These are phyloP conservation scores for Dactylellina drechsleri DNA, from an alignment of 2,329 filamentous ascomycete species.

Conservation along the genomic window DNA sequence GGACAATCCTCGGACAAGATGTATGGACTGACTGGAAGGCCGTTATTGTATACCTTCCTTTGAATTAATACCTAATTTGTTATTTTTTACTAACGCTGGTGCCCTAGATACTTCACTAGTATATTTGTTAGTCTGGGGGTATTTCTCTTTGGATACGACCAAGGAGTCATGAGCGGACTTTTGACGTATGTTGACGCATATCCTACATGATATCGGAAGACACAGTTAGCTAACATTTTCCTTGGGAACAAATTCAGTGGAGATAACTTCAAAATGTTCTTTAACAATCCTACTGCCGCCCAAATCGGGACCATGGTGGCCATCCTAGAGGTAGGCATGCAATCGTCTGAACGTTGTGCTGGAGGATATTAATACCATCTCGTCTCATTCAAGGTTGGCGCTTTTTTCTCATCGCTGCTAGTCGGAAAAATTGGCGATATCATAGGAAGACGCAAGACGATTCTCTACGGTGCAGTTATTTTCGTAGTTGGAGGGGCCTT, in stretches of 20 bases:
- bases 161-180: slow-evolving; percentile 84
- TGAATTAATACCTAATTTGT: not conserved
- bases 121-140: slow-evolving; percentile 88
- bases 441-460: slow-evolving; percentile 87
- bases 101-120: slow-evolving; percentile 86
- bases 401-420: slow-evolving; percentile 85
- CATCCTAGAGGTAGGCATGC: slow-evolving; percentile 69
- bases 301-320: slow-evolving; percentile 97
- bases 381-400: slow-evolving; percentile 69
- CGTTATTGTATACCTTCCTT: slow-evolving; percentile 76
- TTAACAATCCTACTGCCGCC: slow-evolving; percentile 84
- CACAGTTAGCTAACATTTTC: too few species aligned
- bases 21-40: slow-evolving; percentile 93
- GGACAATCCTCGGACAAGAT: slow-evolving; percentile 75
- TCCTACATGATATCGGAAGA: too few species aligned
- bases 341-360: not conserved
- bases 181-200: slow-evolving; percentile 67
- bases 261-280: slow-evolving; percentile 88
- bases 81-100: not conserved
- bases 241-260: slow-evolving; percentile 68
- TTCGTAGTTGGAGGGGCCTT: slow-evolving; percentile 86
- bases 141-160: slow-evolving; percentile 89
- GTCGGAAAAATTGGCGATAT: slow-evolving; percentile 92
- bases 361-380: slow-evolving; percentile 1
- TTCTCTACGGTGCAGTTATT: slow-evolving; percentile 90